Evolutionary conservation across 164 flowering plant species (phyloP).

Genomic region (Kalanchoe fedtschenkoi): DNA sequence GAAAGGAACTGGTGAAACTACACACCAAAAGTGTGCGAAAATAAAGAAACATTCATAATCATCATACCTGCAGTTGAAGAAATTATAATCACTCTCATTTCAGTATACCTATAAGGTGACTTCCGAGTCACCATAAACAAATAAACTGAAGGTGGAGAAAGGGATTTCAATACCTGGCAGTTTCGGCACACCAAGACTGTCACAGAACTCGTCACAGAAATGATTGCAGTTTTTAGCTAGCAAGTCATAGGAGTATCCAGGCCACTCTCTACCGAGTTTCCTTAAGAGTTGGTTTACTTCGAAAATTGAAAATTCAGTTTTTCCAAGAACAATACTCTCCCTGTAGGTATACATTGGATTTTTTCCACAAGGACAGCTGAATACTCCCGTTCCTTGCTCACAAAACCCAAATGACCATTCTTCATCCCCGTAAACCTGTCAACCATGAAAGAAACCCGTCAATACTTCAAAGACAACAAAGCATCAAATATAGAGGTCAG

Average conservation of each 20-base stretch:
- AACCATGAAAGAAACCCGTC: too few species aligned
- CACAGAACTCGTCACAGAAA: constrained; percentile 89
- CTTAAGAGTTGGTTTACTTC: constrained; percentile 72
- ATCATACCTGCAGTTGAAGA: too few species aligned
- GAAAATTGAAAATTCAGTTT: constrained; percentile 42
- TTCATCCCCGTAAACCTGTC: constrained; percentile 77
- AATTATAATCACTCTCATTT: background rate
- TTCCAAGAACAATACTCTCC: constrained; percentile 65
- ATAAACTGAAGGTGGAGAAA: background rate
- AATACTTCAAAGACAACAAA: too few species aligned
- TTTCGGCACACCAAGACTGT: constrained; percentile 73
- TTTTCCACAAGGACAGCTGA: constrained; percentile 66
- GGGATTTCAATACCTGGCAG: constrained; percentile 59
- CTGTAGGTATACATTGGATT: constrained; percentile 96
- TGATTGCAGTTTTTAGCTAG: constrained; percentile 87
- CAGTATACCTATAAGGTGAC: background rate
- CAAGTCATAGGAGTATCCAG: constrained; percentile 77
- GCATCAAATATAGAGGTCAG: too few species aligned
- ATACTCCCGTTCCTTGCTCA: constrained; percentile 87
- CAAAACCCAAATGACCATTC: constrained; percentile 98
- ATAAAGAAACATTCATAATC: too few species aligned
- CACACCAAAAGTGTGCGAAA: too few species aligned
- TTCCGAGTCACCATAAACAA: background rate
- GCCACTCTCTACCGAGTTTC: constrained; percentile 92
- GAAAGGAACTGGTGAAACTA: too few species aligned